Evolutionary conservation across 768 basidiomycete species (phyloP), one percentile per base, ranked within the genome.

Genomic region (Russula abietina): DNA sequence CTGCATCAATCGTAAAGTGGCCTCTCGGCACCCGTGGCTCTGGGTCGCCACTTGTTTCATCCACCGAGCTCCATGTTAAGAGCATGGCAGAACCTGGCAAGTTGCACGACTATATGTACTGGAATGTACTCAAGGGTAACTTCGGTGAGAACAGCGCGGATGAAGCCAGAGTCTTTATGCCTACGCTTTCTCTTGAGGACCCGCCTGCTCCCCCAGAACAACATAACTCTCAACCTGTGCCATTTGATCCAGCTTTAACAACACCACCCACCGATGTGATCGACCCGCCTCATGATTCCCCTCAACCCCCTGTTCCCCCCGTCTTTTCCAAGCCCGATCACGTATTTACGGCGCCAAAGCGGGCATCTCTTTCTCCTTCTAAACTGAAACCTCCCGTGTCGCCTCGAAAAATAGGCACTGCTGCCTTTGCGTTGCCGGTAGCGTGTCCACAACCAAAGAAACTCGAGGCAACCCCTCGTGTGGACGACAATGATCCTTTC

Each of bases 391-490:
- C 70, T 16, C 65, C 66, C 16, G 43, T 66, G 4, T 69, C 69
- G 14, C 68, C 63, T 24, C 61, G 58, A 17, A 69, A 57, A 49
- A 60, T 59, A 1, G 69, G 70, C 58, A 81, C 86, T 22, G 87
- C 86, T 3, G 87, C 87, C 3, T 90, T 89, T 70, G 86, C 86
- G 5, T 85, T 83, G 10, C 83, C 85, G 3, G 73, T 78, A 17
- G 43, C 75, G 19, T 79, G 80, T 10, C 77, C 81, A 51, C 84
- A 86, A 33, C 84, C 85, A 2, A 80, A 77, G 67, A 86, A 82
- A 67, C 67, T 73, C 46, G 41, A 69, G 8, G 64, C 60, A 7
- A 33, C 63, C 2, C 51, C 54, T n/a, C 51, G 36, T 9, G 45
- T 50, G 4, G 69, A 64, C 2, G 67, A 60, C 30, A 76, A 76